Evolutionary conservation across 768 basidiomycete genomes (phyloP).

Genomic region (Kwoniella dendrophila): DNA sequence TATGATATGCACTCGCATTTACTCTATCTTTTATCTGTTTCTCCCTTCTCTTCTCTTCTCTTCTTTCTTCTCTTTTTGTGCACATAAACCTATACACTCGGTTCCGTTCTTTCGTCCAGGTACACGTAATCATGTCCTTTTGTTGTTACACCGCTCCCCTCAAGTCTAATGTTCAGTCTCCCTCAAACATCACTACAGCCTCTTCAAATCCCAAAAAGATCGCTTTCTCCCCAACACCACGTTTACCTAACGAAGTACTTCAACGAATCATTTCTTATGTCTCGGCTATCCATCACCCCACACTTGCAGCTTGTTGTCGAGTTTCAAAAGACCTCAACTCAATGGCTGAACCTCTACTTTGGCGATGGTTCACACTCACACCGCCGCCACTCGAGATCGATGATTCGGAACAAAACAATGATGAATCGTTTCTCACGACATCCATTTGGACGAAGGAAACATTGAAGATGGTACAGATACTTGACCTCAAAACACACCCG

Average conservation of each 20-base stretch:
- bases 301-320: background rate
- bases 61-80: too few relatives aligned
- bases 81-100: too few relatives aligned
- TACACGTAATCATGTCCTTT: too few relatives aligned
- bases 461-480: background rate
- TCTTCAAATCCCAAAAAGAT: too few relatives aligned
- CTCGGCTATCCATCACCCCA: background rate
- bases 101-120: too few relatives aligned
- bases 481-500: background rate
- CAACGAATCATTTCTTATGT: background rate
- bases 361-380: background rate
- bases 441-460: background rate
- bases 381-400: background rate
- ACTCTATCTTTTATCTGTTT: too few relatives aligned
- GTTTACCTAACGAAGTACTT: background rate
- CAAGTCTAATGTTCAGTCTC: too few relatives aligned
- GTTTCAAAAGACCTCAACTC: background rate
- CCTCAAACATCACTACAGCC: too few relatives aligned
- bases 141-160: too few relatives aligned
- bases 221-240: too few relatives aligned
- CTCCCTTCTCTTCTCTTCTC: too few relatives aligned
- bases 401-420: background rate
- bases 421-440: background rate
- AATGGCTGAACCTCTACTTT: conserved; percentile 1
- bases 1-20: too few relatives aligned